Evolutionary conservation across 2,329 filamentous ascomycete species (phyloP), one percentile per base, ranked within the genome.

Genomic region (Fonsecaea multimorphosa): DNA sequence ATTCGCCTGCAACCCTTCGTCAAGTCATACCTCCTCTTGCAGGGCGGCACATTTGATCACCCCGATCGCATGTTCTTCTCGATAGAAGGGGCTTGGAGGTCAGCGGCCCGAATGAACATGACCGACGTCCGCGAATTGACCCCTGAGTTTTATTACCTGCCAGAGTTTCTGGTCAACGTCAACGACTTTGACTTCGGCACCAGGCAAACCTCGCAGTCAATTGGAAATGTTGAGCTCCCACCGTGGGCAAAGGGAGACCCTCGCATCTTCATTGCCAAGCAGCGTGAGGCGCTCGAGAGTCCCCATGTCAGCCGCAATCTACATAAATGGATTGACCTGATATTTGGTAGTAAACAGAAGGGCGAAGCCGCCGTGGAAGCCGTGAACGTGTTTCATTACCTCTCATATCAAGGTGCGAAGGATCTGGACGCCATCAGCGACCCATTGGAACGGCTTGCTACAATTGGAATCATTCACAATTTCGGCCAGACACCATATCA

Each of bases 401-500:
- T 97, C 22, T 98, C 94, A 0, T 99, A 99, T 74, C 91, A 93
- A 67, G 96, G 95, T 6, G 93, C 94, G 2, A 96, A 91, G 70
- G 92, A 99, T 76, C 82, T 99, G 3, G 95, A 99, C 76, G 89
- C 88, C 59, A 98, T 99, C 66, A 87, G 89, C 7, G 94, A 98
- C 74, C 90, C 91, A 0, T 87, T 94, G 63, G 93, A 98, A 77
- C 86, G 93, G 51, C 83, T 93, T 6, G 91, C 94, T 4, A 94
- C 93, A 0, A 97, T 97, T 61, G 92, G 92, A 36, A 96, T 97
- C 71, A 98, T 99, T 72, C 94, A 99, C 78, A 98, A 98, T 73
- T 99, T 99, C 77, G 95, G 95, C 0, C 95, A 99, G 77, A 99
- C 96, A 1, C 95, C 96, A 1, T 91, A 96, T 72, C 96, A 99